Conservation (phyloP, 129 eudicot genomes). For the Saposhnikovia divaricata region DNA sequence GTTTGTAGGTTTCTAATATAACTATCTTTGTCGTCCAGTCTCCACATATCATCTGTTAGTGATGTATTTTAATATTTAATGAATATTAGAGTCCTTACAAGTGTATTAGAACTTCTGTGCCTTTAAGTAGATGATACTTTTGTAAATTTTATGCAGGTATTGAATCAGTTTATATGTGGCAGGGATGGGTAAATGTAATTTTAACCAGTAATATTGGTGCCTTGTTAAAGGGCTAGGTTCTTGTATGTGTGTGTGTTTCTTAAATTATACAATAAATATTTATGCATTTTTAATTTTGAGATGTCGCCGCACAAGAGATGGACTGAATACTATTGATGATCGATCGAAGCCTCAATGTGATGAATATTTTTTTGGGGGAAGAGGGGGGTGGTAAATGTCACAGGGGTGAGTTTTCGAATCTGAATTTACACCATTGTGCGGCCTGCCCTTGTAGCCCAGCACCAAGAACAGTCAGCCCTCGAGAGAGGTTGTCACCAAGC, state of each 20-base stretch:
- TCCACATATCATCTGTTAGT: background rate
- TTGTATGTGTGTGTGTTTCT: background rate
- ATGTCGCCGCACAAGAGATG: background rate
- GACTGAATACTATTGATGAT: background rate
- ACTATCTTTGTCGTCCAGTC: background rate
- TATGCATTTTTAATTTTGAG: background rate
- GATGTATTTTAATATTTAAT: background rate
- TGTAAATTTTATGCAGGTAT: slow-evolving; percentile 49
- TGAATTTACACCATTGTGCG: no score
- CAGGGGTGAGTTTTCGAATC: no score
- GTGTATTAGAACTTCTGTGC: background rate
- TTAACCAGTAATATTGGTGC: background rate
- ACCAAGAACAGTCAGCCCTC: no score
- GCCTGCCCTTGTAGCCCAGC: no score
- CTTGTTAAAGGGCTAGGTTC: background rate
- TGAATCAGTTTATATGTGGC: slow-evolving; percentile 85
- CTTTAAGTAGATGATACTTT: background rate
- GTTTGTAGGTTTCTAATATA: background rate
- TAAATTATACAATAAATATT: background rate
- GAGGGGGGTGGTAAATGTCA: no score
- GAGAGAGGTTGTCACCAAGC: no score
- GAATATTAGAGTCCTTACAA: background rate
- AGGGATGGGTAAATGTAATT: slow-evolving; percentile 66
- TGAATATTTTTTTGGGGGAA: no score
- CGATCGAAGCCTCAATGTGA: no score